Evolutionary conservation across 768 basidiomycete species (phyloP), one percentile per base, ranked within the genome.

Genomic region (Filobasidium wieringae): DNA sequence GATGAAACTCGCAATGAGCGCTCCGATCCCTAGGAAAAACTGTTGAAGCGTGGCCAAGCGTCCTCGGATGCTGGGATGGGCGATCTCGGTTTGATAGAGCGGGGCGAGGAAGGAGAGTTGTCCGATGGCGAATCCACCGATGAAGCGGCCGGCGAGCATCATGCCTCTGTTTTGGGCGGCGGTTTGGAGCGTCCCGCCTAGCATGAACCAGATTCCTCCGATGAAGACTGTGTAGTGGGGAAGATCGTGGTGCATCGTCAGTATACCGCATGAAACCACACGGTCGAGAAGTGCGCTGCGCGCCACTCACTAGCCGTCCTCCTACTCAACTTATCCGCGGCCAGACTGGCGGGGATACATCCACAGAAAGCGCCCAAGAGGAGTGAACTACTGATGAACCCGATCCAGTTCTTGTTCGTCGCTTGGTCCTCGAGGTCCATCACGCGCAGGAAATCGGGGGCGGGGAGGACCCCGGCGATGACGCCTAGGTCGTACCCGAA

Each of bases 51-150:
- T 80, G 2, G 79, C 80, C 36, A 80, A 71, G 17, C 79, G 74
- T 9, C 80, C 80, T n/a, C 80, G 75, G 40, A 80, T 80, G 70
- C 77, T 78, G 0, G 80, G 80, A 58, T 80, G 79, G 1, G 80
- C 60, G 51, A 82, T 81, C 69, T 81, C 80, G 17, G 80, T 77
- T 69, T 82, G 80, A 66, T 82, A 82, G 9, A 82, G 34, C 29
- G 87, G 87, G 9, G 88, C 86, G 14, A 80, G 80, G 84, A 87
- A 86, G 63, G 83, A 84, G n/a, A 88, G 75, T 4, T 85, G 84
- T 8, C 87, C 87, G 22, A 89, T 84, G 50, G 85, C 86, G 36
- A 87, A 72, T 78, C 87, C 87, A 49, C 85, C 86, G 55, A 88
- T 74, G 64, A 86, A 87, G 27, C 58, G 51, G 50, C 58, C 58